Conservation (phyloP, 306 rosid species). For the Pyrus betulifolia region DNA sequence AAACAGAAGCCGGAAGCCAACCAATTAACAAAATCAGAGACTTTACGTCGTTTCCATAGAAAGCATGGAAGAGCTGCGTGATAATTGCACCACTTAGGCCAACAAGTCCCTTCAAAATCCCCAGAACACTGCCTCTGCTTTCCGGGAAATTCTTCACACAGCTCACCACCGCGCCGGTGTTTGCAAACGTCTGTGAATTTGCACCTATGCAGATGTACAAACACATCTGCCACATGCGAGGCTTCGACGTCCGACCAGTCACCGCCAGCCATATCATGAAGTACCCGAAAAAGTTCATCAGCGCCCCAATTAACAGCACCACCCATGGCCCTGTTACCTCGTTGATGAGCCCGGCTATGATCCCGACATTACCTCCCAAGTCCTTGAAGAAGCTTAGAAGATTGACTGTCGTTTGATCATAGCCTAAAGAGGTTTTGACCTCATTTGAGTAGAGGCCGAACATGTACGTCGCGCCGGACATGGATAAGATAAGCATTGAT, state of each 20-base stretch:
- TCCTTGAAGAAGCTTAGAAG: conserved; percentile 77
- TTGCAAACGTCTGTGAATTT: conserved; percentile 59
- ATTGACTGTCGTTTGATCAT: conserved; percentile 69
- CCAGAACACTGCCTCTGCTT: conserved; percentile 61
- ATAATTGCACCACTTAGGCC: conserved; percentile 57
- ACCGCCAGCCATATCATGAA: conserved; percentile 76
- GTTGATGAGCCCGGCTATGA: conserved; percentile 52
- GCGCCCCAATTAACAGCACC: conserved; percentile 43
- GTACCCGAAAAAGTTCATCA: conserved; percentile 69
- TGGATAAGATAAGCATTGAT: conserved; percentile 51
- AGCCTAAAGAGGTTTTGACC: conserved; percentile 47
- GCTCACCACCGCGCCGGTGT: conserved; percentile 57
- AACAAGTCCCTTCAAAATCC: conserved; percentile 61
- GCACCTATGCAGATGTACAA: conserved; percentile 67
- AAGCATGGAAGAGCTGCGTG: conserved; percentile 47
- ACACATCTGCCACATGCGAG: conserved; percentile 68
- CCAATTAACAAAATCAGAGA: conserved; percentile 48
- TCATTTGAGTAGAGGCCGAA: conserved; percentile 51
- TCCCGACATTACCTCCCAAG: conserved; percentile 53
- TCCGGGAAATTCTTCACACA: conserved; percentile 58
- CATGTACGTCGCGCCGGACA: conserved; percentile 63
- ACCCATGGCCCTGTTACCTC: conserved; percentile 62
- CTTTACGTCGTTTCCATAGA: conserved; percentile 38
- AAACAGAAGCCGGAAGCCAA: conserved; percentile 59
- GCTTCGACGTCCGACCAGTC: conserved; percentile 28